Percentiles rank a stretch among this genome's conserved stretches.
Evolutionary conservation across 768 basidiomycete genomes (phyloP).

Genomic region (Podaxis sp.): DNA sequence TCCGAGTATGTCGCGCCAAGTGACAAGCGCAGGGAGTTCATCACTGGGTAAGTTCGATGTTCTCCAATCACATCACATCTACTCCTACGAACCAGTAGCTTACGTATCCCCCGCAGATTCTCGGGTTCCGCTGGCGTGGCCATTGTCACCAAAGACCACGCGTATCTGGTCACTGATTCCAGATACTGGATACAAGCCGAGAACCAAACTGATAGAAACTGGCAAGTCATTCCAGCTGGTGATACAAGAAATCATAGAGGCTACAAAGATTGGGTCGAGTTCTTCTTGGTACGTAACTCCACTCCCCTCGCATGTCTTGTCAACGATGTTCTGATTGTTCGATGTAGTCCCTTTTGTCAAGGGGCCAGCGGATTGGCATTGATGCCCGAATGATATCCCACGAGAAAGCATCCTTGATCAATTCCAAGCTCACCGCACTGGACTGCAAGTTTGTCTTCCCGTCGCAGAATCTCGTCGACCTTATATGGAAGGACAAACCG

Average conservation of each 20-base stretch:
- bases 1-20: constrained; percentile 78
- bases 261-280: constrained; percentile 68
- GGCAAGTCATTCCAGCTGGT: constrained; percentile 66
- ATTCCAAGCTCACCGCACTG: constrained; percentile 48
- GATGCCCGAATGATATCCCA: constrained; percentile 84
- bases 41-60: constrained; percentile 59
- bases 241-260: constrained; percentile 52
- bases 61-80: constrained; percentile 13
- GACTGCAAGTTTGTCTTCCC: constrained; percentile 75
- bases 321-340: not conserved
- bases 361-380: constrained; percentile 63
- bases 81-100: not conserved
- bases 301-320: not conserved
- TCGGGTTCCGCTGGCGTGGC: constrained; percentile 61
- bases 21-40: constrained; percentile 77
- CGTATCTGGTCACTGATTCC: constrained; percentile 78
- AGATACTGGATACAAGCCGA: constrained; percentile 83
- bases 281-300: constrained; percentile 46
- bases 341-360: constrained; percentile 32
- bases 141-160: constrained; percentile 60
- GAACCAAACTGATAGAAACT: constrained; percentile 68
- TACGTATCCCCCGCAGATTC: constrained; percentile 21
- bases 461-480: constrained; percentile 80
- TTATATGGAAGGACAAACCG: constrained; percentile 79
- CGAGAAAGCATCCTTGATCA: constrained; percentile 62